A percentile compares a stretch with the other conserved stretches of the same genome.
These are phyloP conservation scores for Cyclotella kingstonii DNA, from an alignment of 108 stramenopile species.

Conservation along the genomic window DNA sequence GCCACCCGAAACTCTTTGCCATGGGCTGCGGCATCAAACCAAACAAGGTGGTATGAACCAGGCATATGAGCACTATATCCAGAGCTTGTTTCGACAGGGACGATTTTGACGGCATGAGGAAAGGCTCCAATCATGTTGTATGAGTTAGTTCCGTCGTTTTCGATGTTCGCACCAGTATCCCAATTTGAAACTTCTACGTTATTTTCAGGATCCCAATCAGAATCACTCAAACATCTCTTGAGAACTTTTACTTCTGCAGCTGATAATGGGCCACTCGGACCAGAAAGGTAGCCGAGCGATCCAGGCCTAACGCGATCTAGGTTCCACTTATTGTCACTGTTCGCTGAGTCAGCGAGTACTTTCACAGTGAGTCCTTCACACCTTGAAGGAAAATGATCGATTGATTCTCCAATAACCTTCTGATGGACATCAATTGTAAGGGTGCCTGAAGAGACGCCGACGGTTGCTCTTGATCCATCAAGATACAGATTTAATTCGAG, in stretches of 20 bases:
- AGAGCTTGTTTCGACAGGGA: slow-evolving; percentile 31
- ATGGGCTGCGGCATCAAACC: slow-evolving; percentile 39
- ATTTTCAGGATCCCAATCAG: slow-evolving; percentile 57
- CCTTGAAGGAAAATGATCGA: slow-evolving; percentile 54
- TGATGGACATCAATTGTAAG: slow-evolving; percentile 34
- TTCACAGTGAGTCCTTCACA: slow-evolving; percentile 58
- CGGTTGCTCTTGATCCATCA: slow-evolving; percentile 48
- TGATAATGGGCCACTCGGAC: slow-evolving; percentile 26
- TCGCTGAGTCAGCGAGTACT: slow-evolving; percentile 37
- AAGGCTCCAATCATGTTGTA: slow-evolving; percentile 56
- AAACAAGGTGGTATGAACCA: slow-evolving; percentile 58
- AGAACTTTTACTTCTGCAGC: slow-evolving; percentile 42
- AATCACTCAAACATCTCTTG: slow-evolving; percentile 67
- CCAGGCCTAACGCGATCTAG: slow-evolving; percentile 31
- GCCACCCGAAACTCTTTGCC: slow-evolving; percentile 46
- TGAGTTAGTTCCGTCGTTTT: slow-evolving; percentile 32
- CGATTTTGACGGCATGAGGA: slow-evolving; percentile 67
- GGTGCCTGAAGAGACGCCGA: slow-evolving; percentile 32
- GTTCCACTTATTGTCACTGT: slow-evolving; percentile 24
- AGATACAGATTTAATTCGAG: slow-evolving; percentile 48
- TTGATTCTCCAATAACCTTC: slow-evolving; percentile 55
- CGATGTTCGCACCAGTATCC: slow-evolving; percentile 48
- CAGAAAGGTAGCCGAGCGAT: slow-evolving; percentile 44
- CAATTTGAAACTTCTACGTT: slow-evolving; percentile 67
- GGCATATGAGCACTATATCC: slow-evolving; percentile 42